Evolutionary conservation across 1,139 yeast genomes (phyloP), one percentile per base, ranked within the genome.

Genomic region (Hyphopichia khmerensis): DNA sequence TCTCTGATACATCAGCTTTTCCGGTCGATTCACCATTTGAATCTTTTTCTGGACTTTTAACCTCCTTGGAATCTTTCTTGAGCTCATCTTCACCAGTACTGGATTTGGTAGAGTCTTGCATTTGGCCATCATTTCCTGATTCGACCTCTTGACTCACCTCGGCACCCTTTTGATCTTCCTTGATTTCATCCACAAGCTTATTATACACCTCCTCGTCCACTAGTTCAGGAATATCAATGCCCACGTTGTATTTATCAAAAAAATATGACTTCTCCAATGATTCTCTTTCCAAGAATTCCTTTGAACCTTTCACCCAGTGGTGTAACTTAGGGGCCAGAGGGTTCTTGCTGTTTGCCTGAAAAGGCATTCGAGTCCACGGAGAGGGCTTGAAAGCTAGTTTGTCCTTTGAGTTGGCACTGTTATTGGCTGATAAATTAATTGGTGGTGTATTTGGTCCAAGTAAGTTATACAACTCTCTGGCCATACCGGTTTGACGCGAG

Each of bases 381-480:
- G 93, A 79, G 0, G 89, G 86, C 50, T 80, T 84, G 53, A 84
- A 69, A 45, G 79, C 79, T 44, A 90, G 73, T 50, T 80, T 77
- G 44, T 84, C 87, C 53, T 86, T 87, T 52, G 82, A 81, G 50
- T 80, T 79, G 6, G 53, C 38, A 37, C 67, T 69, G 30, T 69
- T 57, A 10, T 79, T 75, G 7, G 79, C 73, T n/a, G 78, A 67
- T 13, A 82, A 57, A 38, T 72, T 72, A 2, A 90, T 80, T 1
- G 99, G 95, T 0, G 99, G 97, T 2, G 96, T 83, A 61, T 89
- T 90, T 34, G 95, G 93, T 2, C 99, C 99, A 34, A 95, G 69
- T 45, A 95, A 72, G 52, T 86, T 87, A 62, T 86, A 91, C 42
- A 93, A 71, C 60, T 93, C 99, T 51, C 99, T 76, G 48, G 89